These are phyloP conservation scores for Orbilia javanica DNA, from an alignment of 2,329 filamentous ascomycete species.

Conservation along the genomic window DNA sequence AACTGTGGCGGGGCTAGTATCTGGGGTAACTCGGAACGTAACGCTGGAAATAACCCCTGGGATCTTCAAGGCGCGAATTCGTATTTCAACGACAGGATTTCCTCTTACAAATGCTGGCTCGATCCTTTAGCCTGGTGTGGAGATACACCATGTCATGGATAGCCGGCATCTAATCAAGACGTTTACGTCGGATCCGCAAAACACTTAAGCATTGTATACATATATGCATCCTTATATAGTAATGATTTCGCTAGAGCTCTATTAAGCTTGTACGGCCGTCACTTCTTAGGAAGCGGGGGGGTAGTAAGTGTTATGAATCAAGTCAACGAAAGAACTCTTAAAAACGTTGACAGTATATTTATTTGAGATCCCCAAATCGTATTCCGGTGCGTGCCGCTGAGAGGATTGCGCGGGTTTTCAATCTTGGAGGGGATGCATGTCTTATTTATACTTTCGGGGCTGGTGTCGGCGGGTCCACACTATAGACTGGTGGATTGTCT, in stretches of 20 bases:
- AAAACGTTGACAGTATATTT: no score
- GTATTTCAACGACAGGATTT: constrained; percentile 18
- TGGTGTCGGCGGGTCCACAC: no score
- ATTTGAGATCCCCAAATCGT: no score
- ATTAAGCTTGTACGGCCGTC: no score
- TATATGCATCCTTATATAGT: not conserved
- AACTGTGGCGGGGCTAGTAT: constrained; percentile 10
- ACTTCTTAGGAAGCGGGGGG: no score
- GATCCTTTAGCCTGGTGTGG: constrained; percentile 27
- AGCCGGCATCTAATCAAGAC: not conserved
- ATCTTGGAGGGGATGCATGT: not conserved
- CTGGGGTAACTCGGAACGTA: not conserved
- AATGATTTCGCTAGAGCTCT: no score
- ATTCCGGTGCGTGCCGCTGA: no score
- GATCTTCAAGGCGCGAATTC: constrained; percentile 32
- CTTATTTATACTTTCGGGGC: no score
- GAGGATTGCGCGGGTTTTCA: no score
- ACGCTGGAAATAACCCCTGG: not conserved
- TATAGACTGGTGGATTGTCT: not conserved
- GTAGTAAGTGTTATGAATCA: no score
- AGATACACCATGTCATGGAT: constrained; percentile 11
- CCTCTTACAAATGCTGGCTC: constrained; percentile 26
- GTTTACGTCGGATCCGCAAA: not conserved
- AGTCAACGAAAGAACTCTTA: no score
- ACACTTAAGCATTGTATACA: not conserved